Evolutionary conservation across 805 yeast species (phyloP).

Genomic region (Sungouiozyma ichnusensis): DNA sequence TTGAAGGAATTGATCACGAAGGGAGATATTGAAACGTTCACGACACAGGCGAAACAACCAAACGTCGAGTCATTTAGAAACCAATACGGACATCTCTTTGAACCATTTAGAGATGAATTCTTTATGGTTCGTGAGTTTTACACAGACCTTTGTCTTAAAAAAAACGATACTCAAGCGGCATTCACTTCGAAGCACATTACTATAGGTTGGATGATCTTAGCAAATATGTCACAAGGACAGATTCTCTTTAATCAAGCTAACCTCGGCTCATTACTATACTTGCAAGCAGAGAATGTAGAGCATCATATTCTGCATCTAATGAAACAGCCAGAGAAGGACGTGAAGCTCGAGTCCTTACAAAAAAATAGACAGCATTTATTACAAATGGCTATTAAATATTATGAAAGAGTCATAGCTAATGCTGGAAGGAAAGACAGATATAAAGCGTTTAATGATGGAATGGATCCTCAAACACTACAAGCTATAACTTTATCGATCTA

Average conservation of each 20-base stretch:
- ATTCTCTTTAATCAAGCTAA: constrained; percentile 53
- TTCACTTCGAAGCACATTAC: constrained; percentile 46
- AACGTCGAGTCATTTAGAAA: too few species aligned
- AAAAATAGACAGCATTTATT: constrained; percentile 19
- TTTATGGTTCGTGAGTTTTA: constrained; percentile 62
- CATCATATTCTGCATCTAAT: constrained; percentile 19
- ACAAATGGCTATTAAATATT: constrained; percentile 31
- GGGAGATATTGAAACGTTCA: constrained; percentile 3
- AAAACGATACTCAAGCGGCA: constrained; percentile 51
- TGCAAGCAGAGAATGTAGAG: constrained; percentile 52
- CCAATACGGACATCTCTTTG: constrained; percentile 40
- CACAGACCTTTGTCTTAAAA: constrained; percentile 51
- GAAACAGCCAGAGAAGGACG: background rate
- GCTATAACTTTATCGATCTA: constrained; percentile 67
- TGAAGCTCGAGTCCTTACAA: constrained; percentile 6
- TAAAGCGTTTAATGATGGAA: constrained; percentile 10
- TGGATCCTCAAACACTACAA: constrained; percentile 38
- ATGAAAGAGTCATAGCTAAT: constrained; percentile 29
- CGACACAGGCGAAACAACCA: constrained; percentile 2
- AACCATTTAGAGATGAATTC: constrained; percentile 60
- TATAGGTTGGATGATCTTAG: constrained; percentile 54
- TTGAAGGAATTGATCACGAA: constrained; percentile 28
- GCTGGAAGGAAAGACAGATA: constrained; percentile 3
- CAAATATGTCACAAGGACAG: constrained; percentile 49
- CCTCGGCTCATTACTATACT: constrained; percentile 51